A percentile compares a stretch with the other conserved stretches of the same genome.
Conservation (phyloP, 306 rosid species). For the Leucaena leucocephala region DNA sequence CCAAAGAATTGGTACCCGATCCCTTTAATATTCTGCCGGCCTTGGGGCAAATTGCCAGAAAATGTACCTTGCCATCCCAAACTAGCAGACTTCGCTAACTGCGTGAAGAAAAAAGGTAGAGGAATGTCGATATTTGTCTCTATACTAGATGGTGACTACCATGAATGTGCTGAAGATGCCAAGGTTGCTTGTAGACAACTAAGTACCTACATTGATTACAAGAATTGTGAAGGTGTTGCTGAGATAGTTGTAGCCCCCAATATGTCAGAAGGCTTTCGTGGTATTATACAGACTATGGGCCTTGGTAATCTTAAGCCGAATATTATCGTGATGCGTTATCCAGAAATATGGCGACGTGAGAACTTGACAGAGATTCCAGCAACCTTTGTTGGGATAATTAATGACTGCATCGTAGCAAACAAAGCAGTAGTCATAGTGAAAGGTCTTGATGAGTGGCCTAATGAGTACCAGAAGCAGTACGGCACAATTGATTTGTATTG, state of each 20-base stretch:
- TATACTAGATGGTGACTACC: slow-evolving; percentile 94
- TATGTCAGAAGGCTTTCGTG: slow-evolving; percentile 93
- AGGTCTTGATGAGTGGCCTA: slow-evolving; percentile 99
- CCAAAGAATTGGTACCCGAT: slow-evolving; percentile 99
- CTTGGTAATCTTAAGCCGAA: slow-evolving; percentile 98
- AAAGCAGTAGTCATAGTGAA: slow-evolving; percentile 97
- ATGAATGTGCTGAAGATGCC: slow-evolving; percentile 91
- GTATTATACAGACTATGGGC: slow-evolving; percentile 97
- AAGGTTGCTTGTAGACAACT: slow-evolving; percentile 93
- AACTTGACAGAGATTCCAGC: slow-evolving; percentile 88
- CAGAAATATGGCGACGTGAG: slow-evolving; percentile 98
- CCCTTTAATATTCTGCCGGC: slow-evolving; percentile 94
- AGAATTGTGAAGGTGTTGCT: slow-evolving; percentile 98
- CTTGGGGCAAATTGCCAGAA: slow-evolving; percentile 99
- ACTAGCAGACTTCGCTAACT: slow-evolving; percentile 98
- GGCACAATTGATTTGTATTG: slow-evolving; percentile 95
- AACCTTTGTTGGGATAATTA: slow-evolving; percentile 87
- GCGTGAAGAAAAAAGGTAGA: slow-evolving; percentile 98
- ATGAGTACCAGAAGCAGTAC: slow-evolving; percentile 90
- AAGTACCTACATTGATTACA: slow-evolving; percentile 85
- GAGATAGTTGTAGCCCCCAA: slow-evolving; percentile 96
- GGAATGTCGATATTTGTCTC: slow-evolving; percentile 98
- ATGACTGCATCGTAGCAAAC: slow-evolving; percentile 93
- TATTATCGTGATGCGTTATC: slow-evolving; percentile 96
- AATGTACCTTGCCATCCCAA: slow-evolving; percentile 99